phyloP scores from a whole-genome alignment of 805 yeast genomes.

The Nakazawaea peltata region DNA sequence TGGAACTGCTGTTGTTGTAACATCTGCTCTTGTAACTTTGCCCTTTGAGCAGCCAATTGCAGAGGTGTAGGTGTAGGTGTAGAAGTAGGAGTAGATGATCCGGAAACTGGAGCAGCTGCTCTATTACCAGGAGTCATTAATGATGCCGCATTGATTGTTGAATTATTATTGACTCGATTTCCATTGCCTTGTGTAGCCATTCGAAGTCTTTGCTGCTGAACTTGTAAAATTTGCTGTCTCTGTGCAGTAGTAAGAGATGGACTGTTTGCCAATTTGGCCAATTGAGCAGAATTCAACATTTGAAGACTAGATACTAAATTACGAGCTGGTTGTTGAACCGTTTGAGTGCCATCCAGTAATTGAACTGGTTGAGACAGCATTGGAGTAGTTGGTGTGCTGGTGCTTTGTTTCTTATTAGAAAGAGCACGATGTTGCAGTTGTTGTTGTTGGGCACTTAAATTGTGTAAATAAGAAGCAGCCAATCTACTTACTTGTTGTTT shows the following conservation, averaged over 20 bases:
- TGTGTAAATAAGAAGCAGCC: slow-evolving; percentile 59
- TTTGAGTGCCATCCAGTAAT: neutral
- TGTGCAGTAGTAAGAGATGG: slow-evolving; percentile 37
- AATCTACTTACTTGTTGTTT: slow-evolving; percentile 59
- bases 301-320: slow-evolving; percentile 9
- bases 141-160: neutral
- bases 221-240: slow-evolving; percentile 34
- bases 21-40: slow-evolving; percentile 22
- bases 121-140: slow-evolving; percentile 12
- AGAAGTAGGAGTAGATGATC: slow-evolving; percentile 12
- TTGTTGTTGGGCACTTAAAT: slow-evolving; percentile 32
- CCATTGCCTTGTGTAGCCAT: slow-evolving; percentile 9
- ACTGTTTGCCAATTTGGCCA: slow-evolving; percentile 20
- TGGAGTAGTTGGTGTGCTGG: slow-evolving; percentile 9
- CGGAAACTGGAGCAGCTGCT: slow-evolving; percentile 12
- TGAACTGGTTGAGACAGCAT: slow-evolving; percentile 1
- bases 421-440: slow-evolving; percentile 9
- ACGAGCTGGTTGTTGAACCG: slow-evolving; percentile 4
- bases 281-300: slow-evolving; percentile 15
- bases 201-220: slow-evolving; percentile 17
- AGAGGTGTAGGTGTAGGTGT: slow-evolving; percentile 20
- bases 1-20: slow-evolving; percentile 17
- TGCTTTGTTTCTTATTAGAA: slow-evolving; percentile 7
- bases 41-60: slow-evolving; percentile 16
- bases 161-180: slow-evolving; percentile 3